Evolutionary conservation across 345 rosid genomes (phyloP), one percentile per base, ranked within the genome.

Genomic region (Xanthoceras sorbifolium): DNA sequence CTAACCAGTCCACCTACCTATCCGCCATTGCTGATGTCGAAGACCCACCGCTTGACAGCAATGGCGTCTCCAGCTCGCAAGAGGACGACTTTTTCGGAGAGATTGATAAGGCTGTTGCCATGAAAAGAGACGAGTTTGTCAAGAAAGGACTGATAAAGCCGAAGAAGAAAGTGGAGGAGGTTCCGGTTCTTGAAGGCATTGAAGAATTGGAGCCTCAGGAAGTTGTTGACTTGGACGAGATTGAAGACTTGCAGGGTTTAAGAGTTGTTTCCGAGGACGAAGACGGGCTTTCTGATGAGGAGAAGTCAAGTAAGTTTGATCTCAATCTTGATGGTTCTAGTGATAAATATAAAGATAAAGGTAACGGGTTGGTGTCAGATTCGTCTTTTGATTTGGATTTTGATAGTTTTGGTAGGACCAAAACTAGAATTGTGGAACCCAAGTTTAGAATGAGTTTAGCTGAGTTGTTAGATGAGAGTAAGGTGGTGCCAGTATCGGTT

Each of bases 381-480:
- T 84, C 90, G 26, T 83, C 88, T 14, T 91, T 92, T 32, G 98
- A 93, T 78, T 82, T 91, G 73, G 94, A 95, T 86, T 86, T 90
- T 14, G 99, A 93, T 82, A 85, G 81, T 82, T 88, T 74, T 59
- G 91, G 90, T 29, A 90, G 73, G 79, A 77, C 81, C 20, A 93
- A 85, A 78, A 74, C 72, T 9, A 87, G 87, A 73, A 87, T 93
- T 12, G 89, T 89, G 23, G 98, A 95, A 52, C 98, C 99, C 20
- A 89, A 89, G 78, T 92, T 90, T 75, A 89, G 78, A 73, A 83
- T 93, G 87, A 90, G 89, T 67, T 87, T 95, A 79, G 98, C 94
- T 40, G 99, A 95, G 94, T 90, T 95, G 74, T 79, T 93, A 76
- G 98, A 95, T 68, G 96, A 93, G 85, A 90, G 97, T 71, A 93